A percentile compares a stretch with the other conserved stretches of the same genome.
Evolutionary conservation across 163 green algal genomes (phyloP).

Genomic region (Scenedesmus sp.): DNA sequence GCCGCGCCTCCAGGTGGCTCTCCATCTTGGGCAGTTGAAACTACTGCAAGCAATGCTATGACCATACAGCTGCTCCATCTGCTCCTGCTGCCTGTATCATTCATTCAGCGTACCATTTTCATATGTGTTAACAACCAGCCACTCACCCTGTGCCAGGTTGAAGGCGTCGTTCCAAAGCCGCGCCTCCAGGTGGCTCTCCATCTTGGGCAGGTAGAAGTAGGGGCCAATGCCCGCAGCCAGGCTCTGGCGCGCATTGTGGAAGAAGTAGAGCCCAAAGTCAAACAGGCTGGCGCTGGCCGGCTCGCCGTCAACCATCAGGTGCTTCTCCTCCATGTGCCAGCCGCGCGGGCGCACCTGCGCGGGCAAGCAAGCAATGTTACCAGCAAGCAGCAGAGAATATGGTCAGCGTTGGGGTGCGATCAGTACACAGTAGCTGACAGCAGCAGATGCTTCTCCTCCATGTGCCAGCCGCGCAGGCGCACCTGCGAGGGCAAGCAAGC

Average conservation of each 20-base stretch:
- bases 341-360: constrained; percentile 76
- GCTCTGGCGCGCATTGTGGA: constrained; percentile 80
- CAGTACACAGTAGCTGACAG: constrained; percentile 51
- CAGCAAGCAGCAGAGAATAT: neutral
- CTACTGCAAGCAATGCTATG: no score
- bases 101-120: neutral
- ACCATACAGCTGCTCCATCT: neutral
- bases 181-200: constrained; percentile 92
- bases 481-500: constrained; percentile 18
- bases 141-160: constrained; percentile 60
- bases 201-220: constrained; percentile 96
- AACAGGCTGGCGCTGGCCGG: constrained; percentile 79
- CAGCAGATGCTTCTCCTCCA: constrained; percentile 88
- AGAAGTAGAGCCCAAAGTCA: constrained; percentile 94
- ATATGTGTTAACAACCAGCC: neutral
- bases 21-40: no score
- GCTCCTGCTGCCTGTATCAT: neutral
- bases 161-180: constrained; percentile 91
- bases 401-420: neutral
- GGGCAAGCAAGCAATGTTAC: neutral
- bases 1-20: neutral
- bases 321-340: constrained; percentile 92
- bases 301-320: constrained; percentile 85
- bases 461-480: constrained; percentile 89
- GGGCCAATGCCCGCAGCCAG: constrained; percentile 66